Base-by-base conservation (phyloP, 768 basidiomycete species). In the Lactifluus hygrophoroides region DNA sequence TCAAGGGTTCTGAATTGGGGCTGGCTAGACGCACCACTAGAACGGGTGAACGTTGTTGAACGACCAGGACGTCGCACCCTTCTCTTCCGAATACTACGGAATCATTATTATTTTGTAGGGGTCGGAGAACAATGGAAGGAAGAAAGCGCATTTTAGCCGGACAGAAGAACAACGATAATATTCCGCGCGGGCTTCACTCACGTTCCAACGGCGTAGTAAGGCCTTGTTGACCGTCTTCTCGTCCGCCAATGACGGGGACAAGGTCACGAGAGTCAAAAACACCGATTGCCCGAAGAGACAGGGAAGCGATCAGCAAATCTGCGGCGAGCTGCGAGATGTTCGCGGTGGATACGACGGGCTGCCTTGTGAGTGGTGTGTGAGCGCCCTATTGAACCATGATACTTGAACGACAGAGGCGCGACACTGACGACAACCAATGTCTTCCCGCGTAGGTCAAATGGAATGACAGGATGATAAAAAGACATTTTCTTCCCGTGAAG, bases 11-110 rank as follows among this genome's bases (percentile, higher is more conserved):
- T n/a, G n/a, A n/a, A n/a, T n/a, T n/a, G n/a, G n/a, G n/a, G n/a
- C n/a, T n/a, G n/a, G n/a, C n/a, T n/a, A n/a, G n/a, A 51, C 74
- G 37, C 60, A 88, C 90, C 75, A 88, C 88, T 56, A 92, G 70
- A 3, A 81, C 81, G 16, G 90, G 90, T 19, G 90, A 90, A 57
- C 88, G 74, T 65, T 92, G 90, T 66, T 90, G 90, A 17, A 92
- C 69, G 47, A 89, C 74, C 37, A 81, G 74, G n/a, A 91, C 57
- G 45, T 77, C 69, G 50, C 71, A 63, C 5, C 73, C 75, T 32
- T 73, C 66, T 45, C 74, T 76, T 7, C 86, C 85, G 65, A 84
- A 91, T 8, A 92, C 89, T 91, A 65, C 0, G 25, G 30, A 17
- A 10, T 25, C 2, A 1, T 5, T 28, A 40, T 28, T n/a, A 49